A percentile compares a stretch with the other conserved stretches of the same genome.
Evolutionary conservation across 768 basidiomycete genomes (phyloP).

Genomic region (Chalciporus chontae): DNA sequence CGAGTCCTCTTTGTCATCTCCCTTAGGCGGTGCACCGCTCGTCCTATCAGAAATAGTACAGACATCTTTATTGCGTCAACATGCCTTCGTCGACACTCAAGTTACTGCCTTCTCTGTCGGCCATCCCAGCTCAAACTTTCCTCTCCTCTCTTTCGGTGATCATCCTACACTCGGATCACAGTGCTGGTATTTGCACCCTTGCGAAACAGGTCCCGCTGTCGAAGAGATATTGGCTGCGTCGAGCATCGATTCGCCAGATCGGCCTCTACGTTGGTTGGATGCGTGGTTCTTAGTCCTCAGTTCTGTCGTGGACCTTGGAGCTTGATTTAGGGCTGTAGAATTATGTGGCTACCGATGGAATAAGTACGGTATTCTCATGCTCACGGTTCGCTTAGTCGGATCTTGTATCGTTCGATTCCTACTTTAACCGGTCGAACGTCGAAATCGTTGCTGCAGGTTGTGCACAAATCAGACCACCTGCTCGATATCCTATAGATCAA

Average conservation of each 20-base stretch:
- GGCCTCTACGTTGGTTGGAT: conserved; percentile 49
- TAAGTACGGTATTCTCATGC: background rate
- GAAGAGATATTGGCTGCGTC: conserved; percentile 61
- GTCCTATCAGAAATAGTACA: conserved; percentile 50
- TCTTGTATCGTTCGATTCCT: conserved; percentile 2
- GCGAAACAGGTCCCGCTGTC: conserved; percentile 65
- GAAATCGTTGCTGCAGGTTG: background rate
- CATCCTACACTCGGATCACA: conserved; percentile 74
- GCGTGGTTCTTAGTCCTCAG: conserved; percentile 78
- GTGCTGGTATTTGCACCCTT: conserved; percentile 88
- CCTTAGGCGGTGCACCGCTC: conserved; percentile 62
- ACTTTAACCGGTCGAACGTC: background rate
- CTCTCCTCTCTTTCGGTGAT: conserved; percentile 82
- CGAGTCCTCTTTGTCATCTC: conserved; percentile 14
- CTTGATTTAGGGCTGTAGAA: conserved; percentile 1
- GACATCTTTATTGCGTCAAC: conserved; percentile 57
- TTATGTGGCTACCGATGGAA: too few relatives aligned
- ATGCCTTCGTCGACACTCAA: conserved; percentile 41
- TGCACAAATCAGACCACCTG: too few relatives aligned
- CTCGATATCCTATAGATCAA: background rate
- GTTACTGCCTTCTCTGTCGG: conserved; percentile 54
- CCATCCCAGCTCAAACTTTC: conserved; percentile 52
- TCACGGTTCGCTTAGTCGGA: conserved; percentile 1
- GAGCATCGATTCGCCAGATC: conserved; percentile 17
- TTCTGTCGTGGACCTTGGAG: conserved; percentile 53